Base-by-base conservation (phyloP, 2,329 filamentous ascomycete genomes). In the Colletotrichum costaricense region DNA sequence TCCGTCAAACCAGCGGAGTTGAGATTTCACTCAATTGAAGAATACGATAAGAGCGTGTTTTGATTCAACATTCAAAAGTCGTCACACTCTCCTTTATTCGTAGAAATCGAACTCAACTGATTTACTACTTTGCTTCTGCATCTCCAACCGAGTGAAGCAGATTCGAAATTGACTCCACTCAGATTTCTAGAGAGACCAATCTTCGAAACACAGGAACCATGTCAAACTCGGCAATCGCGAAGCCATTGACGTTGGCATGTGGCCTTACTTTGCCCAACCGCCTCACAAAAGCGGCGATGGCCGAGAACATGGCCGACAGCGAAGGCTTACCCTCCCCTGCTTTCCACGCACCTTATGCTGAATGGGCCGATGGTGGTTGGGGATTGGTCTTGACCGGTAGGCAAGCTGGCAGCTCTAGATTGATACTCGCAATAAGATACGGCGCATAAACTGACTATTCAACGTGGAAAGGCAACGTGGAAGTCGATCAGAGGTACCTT, bases 191-290 rank as follows among this genome's bases (percentile, higher is more conserved):
- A 26, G 2, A 19, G 7, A 52, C n/a, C 30, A 3, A 30, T 24
- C 49, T 22, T 7, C 6, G 26, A 19, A 19, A 30, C 24, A 8
- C 9, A 22, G 12, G 11, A 24, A 16, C 11, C 38, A 73, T 73
- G 70, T 73, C 70, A 4, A 35, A 69, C 42, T 42, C 66, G 1
- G 26, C 28, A 11, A 56, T 69, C 33, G 66, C 70, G 2, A 73
- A 73, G 46, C 84, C 88, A 0, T 77, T 89, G 19, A 88, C 84
- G 49, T 82, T 91, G 1, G 86, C 87, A 73, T 89, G 88, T 77
- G 90, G 90, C 1, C 82, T 92, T 30, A 84, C 82, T 0, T 78
- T 91, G 3, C 87, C 87, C 3, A 91, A 91, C 76, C 86, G 89
- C 5, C 82, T 92, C 1, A 82, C 79, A 57, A 84, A 88, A 75